phyloP scores from a whole-genome alignment of 257 asterid species.

The Datura wrightii region DNA sequence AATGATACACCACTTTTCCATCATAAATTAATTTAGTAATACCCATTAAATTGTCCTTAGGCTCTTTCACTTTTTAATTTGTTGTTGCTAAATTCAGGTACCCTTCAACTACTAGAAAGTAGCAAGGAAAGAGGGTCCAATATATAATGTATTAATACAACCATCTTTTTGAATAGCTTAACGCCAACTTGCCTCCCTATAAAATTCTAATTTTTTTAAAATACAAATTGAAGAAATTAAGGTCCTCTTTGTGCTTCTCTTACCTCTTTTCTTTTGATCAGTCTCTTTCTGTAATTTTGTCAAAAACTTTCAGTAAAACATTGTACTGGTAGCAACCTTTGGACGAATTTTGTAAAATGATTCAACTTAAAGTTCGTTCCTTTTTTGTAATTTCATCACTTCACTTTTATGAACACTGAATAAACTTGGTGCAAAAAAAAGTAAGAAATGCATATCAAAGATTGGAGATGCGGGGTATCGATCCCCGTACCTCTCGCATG shows the following conservation, averaged over 20 bases:
- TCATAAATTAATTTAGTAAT: not conserved
- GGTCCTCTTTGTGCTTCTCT: too few relatives aligned
- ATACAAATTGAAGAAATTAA: too few relatives aligned
- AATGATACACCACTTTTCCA: not conserved
- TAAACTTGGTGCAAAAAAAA: too few relatives aligned
- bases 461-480: constrained; percentile 61
- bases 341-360: too few relatives aligned
- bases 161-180: not conserved
- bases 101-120: not conserved
- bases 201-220: too few relatives aligned
- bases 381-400: too few relatives aligned
- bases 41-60: not conserved
- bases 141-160: not conserved
- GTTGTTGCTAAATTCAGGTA: not conserved
- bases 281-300: too few relatives aligned
- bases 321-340: not conserved
- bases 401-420: too few relatives aligned
- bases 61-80: not conserved
- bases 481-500: constrained; percentile 61
- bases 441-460: too few relatives aligned
- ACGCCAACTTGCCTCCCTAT: not conserved
- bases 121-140: not conserved
- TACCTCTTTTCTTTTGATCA: too few relatives aligned
- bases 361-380: too few relatives aligned
- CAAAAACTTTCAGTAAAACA: not conserved